Conservation (phyloP, 305 asterid genomes). For the Ajuga reptans region DNA sequence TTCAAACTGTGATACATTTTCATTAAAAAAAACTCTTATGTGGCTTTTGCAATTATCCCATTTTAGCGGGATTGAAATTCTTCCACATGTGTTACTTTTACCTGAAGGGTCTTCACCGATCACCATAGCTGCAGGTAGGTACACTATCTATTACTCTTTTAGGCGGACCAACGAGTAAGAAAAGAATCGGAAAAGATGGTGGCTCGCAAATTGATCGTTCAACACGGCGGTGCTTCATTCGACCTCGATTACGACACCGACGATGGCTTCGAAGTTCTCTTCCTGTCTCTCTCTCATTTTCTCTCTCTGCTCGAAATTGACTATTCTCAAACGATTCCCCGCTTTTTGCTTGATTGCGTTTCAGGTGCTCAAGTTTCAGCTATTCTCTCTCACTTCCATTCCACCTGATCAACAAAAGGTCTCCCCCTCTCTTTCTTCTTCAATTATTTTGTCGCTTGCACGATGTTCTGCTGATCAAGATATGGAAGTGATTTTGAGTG, state of each 20-base stretch:
- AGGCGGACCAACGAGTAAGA: not conserved
- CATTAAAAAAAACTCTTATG: too few species aligned
- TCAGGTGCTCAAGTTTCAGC: constrained; percentile 79
- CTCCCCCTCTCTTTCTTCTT: not conserved
- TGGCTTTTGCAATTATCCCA: too few species aligned
- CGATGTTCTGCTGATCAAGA: not conserved
- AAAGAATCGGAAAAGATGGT: constrained; percentile 52
- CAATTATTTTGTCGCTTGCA: not conserved
- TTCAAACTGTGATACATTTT: too few species aligned
- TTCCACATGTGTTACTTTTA: too few species aligned
- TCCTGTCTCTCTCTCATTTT: constrained; percentile 16
- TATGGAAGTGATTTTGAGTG: not conserved
- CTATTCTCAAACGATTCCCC: constrained; percentile 12
- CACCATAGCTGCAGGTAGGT: not conserved
- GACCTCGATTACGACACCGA: constrained; percentile 79
- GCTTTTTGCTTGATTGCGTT: constrained; percentile 21
- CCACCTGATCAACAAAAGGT: constrained; percentile 93
- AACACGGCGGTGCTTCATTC: constrained; percentile 53
- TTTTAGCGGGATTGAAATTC: too few species aligned
- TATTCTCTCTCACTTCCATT: constrained; percentile 74
- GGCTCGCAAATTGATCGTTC: constrained; percentile 53
- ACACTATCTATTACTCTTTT: not conserved
- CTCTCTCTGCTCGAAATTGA: constrained; percentile 12
- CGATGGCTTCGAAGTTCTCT: constrained; percentile 72
- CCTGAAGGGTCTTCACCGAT: too few species aligned